A percentile compares a stretch with the other conserved stretches of the same genome.
These are phyloP conservation scores for Nemania sp. DNA, from an alignment of 2,329 filamentous ascomycete species.

Conservation along the genomic window DNA sequence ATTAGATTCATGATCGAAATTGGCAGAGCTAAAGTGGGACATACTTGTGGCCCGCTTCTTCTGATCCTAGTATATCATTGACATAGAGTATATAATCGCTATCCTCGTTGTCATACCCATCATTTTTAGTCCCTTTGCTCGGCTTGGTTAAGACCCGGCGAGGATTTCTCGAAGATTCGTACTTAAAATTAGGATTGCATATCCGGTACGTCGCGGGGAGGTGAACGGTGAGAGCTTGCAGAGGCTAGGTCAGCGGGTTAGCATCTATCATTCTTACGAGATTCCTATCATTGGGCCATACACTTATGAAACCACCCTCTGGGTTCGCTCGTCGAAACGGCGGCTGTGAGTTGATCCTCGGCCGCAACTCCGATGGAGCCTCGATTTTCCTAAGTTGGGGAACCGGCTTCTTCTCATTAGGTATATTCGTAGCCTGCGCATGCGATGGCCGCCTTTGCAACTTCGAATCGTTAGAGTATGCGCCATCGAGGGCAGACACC, in stretches of 20 bases:
- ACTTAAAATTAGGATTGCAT: conserved; percentile 98
- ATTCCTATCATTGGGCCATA: conserved; percentile 59
- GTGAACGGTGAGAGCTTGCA: conserved; percentile 94
- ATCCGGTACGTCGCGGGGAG: conserved; percentile 96
- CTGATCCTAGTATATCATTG: conserved; percentile 97
- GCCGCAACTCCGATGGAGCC: conserved; percentile 78
- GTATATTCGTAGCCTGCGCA: conserved; percentile 52
- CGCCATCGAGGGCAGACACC: conserved; percentile 76
- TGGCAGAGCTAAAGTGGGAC: conserved; percentile 46
- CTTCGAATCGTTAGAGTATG: conserved; percentile 69
- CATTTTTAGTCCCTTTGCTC: conserved; percentile 98
- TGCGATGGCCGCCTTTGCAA: conserved; percentile 68
- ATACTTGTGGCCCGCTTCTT: conserved; percentile 97
- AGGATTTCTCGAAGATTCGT: conserved; percentile 96
- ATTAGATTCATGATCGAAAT: conserved; percentile 32
- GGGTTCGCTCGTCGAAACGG: conserved; percentile 93
- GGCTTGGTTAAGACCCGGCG: conserved; percentile 96
- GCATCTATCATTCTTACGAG: conserved; percentile 26
- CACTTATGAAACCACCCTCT: conserved; percentile 97
- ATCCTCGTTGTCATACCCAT: conserved; percentile 98
- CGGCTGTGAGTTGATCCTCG: conserved; percentile 87
- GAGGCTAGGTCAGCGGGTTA: conserved; percentile 68
- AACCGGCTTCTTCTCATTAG: conserved; percentile 73
- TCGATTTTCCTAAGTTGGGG: conserved; percentile 89
- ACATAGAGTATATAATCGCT: conserved; percentile 99